These are phyloP conservation scores for Thinopyrum elongatum DNA, from an alignment of 176 grass and related monocot species.

Conservation along the genomic window DNA sequence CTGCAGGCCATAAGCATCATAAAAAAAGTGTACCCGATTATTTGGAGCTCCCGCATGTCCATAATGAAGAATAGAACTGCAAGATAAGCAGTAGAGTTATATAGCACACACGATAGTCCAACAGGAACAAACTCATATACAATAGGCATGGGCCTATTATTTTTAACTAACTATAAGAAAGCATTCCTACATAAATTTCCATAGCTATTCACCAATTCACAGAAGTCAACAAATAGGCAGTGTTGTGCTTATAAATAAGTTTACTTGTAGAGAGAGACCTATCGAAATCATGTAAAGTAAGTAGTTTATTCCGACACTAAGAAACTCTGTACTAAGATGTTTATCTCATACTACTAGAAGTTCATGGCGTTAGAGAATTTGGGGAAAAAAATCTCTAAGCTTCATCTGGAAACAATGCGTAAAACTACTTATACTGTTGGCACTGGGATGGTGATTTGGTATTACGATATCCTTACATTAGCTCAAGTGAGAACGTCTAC, in stretches of 20 bases:
- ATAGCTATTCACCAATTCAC: not conserved
- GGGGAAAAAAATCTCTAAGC: not conserved
- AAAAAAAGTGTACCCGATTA: constrained; percentile 59
- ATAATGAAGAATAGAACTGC: constrained; percentile 88
- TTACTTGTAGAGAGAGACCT: not conserved
- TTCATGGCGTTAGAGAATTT: not conserved
- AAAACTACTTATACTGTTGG: not conserved
- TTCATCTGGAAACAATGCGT: not conserved
- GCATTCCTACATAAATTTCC: not conserved
- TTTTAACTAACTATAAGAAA: not conserved
- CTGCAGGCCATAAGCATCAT: not conserved
- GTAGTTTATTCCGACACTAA: not conserved
- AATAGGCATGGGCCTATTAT: not conserved
- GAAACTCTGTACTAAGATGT: not conserved
- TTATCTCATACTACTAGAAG: not conserved
- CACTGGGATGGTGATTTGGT: not conserved
- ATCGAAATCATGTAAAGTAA: not conserved
- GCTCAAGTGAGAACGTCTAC: not conserved
- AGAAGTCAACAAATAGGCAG: not conserved
- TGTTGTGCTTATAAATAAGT: not conserved
- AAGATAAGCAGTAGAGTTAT: constrained; percentile 48
- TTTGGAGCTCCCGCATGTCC: constrained; percentile 92
- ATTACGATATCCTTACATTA: not conserved
- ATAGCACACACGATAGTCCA: constrained; percentile 16
- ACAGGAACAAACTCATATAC: constrained; percentile 22